These are phyloP conservation scores for Lagerstroemia speciosa DNA, from an alignment of 345 rosid species.

Conservation along the genomic window DNA sequence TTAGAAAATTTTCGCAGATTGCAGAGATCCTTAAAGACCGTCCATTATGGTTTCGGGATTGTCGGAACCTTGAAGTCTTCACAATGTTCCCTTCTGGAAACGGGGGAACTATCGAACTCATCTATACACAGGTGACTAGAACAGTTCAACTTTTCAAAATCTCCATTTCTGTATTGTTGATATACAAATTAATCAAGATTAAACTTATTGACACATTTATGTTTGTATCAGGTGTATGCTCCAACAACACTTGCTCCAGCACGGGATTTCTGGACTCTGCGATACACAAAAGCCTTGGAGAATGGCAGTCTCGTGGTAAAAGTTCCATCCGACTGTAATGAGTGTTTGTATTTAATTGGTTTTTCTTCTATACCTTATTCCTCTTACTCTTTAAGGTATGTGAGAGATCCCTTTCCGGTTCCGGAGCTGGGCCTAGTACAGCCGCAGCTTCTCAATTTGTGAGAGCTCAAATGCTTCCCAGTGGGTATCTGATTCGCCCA, in stretches of 20 bases:
- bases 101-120: conserved; percentile 90
- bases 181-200: not conserved
- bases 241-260: conserved; percentile 98
- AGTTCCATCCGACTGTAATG: not conserved
- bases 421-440: conserved; percentile 84
- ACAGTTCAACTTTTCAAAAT: conserved; percentile 1
- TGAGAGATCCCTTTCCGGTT: conserved; percentile 95
- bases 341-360: not conserved
- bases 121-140: conserved; percentile 69
- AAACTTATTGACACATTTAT: not conserved
- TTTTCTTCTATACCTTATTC: not conserved
- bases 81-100: conserved; percentile 93
- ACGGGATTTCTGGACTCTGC: conserved; percentile 95
- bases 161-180: conserved; percentile 5
- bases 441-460: conserved; percentile 82
- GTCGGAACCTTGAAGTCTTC: conserved; percentile 95
- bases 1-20: conserved; percentile 38
- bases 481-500: conserved; percentile 91
- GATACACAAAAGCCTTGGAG: conserved; percentile 85
- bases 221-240: conserved; percentile 61
- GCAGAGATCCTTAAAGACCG: conserved; percentile 99
- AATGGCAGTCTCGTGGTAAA: conserved; percentile 98
- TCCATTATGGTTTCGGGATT: conserved; percentile 95
- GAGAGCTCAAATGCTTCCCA: conserved; percentile 95
- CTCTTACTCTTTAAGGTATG: conserved; percentile 49